Base-by-base conservation (phyloP, 1,139 yeast species). In the Saccharomycopsis hybrid region DNA sequence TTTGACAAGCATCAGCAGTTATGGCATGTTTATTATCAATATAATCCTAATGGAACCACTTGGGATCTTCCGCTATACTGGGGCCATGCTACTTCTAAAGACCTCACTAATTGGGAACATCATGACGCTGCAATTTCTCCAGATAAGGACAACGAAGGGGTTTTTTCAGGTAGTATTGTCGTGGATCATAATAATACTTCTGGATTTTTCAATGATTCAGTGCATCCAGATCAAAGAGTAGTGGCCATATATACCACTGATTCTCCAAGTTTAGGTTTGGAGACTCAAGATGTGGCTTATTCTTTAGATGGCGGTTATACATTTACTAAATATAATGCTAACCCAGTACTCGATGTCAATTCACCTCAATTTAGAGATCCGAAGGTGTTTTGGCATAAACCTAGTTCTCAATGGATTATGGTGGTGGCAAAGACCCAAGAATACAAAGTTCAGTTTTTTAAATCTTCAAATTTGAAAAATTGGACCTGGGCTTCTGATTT, bases 311-410 rank as follows among this genome's bases (percentile, higher is more conserved):
- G 67, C n/a, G 73, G 73, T 3, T 58, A 59, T 49, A 58, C 65
- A 9, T 69, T 65, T 56, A 54, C 56, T 7, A 58, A 61, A 41
- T 67, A 64, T 53, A 56, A 56, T 4, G 50, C 55, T 5, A 67
- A 66, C 57, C 70, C 70, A 11, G 70, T 69, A 8, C 51, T 69
- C 9, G 62, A 64, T 43, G 52, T 62, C 40, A 59, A 61, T 50
- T 52, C 62, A 9, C 51, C 65, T 2, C 65, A 68, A 41, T 69
- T 67, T 56, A 62, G 73, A 47, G 73, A 69, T 54, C 73, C 73
- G 13, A 68, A 68, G 55, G 73, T 69, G 3, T 60, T 66, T 47
- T 69, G 71, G 71, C 66, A 66, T 46, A 63, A 57, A 13, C 61
- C 59, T 35, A 55, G 63, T 8, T 44, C 57, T 35, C 60, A 62